Base-by-base conservation (phyloP, 805 yeast species). In the Kuraishia cidri region DNA sequence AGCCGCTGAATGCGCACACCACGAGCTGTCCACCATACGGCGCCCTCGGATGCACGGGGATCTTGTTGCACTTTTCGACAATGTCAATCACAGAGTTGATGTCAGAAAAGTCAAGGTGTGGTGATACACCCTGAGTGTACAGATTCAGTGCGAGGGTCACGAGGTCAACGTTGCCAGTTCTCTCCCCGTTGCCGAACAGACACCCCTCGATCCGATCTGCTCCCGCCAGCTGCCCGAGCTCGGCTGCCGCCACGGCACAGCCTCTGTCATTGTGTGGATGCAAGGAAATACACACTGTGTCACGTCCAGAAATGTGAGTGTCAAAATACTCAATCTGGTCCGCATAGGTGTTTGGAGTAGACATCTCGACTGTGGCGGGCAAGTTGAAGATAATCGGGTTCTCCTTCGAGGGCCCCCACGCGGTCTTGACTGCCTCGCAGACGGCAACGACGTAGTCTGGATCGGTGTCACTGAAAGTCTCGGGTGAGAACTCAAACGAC, bases 141-240 rank as follows among this genome's bases (percentile, higher is more conserved):
- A 80, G 57, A 64, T 80, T 80, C 46, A 80, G 61, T 3, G 85
- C 90, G 39, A 80, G 72, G 16, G 87, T 80, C 33, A 77, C 75
- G 41, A 80, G 62, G 55, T 80, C 90, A 44, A 80, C 88, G 53
- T 80, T 80, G 62, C 90, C 90, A 19, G 90, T 80, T 62, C 90
- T 68, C 66, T 80, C 90, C 60, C 90, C 90, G 55, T 79, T 80
- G 48, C 88, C 88, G 42, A 80, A 80, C 26, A 80, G 63, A 64
- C 88, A 80, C 36, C 90, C 90, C 58, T 80, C 90, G 32, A 80
- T 83, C 63, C 90, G 70, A 58, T 80, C 88, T 38, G 83, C 90
- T 49, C 90, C 90, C n/a, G 87, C 90, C 47, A 80, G 59, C 21
- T 77, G 45, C 46, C 86, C 88, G 39, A 80, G 62, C 54, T 80